Base-by-base conservation (phyloP, 345 rosid genomes). In the Linum trigynum region DNA sequence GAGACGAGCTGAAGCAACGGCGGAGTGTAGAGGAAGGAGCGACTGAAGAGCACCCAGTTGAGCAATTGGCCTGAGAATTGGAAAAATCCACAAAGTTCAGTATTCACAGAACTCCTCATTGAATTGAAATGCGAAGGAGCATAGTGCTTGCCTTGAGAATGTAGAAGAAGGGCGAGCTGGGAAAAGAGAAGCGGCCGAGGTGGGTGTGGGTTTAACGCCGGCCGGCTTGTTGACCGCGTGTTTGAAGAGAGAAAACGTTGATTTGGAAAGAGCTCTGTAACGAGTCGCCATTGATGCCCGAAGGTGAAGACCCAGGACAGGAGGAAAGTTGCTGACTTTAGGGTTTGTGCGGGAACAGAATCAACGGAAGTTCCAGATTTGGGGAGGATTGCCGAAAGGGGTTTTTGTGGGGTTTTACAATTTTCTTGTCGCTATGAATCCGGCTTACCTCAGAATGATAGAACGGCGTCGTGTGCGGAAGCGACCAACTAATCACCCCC, bases 1-100 rank as follows among this genome's bases (percentile, higher is more conserved):
- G 65, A 89, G 83, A 76, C 92, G 82, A 71, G 98, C 95, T 1
- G 98, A 81, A 53, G 98, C 75, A 38, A 89, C 91, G 2, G 89
- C 95, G 4, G 84, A 78, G 80, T 92, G 76, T 65, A 92, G 79
- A 5, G 98, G 97, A 56, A 89, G 86, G 74, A 92, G 80, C 70
- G 97, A 89, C 65, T 89, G 92, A 70, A 89, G 77, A 66, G 79
- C 77, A 14, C 92, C 91, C 80, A 87, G 67, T 72, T 74, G 89
- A 66, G 82, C 73, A 74, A 81, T 63, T 37, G 91, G 45, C 86
- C 98, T 87, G 81, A 71, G 73, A 75, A 66, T 56, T 17, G 63
- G 62, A 75, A 61, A 39, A 48, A 58, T 55, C 55, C 11, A n/a
- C 65, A 56, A 63, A 68, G 69, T n/a, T 7, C 48, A 38, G 51